Base-by-base conservation (phyloP, 1,284 basidiomycete species). In the Puccinia coronata region DNA sequence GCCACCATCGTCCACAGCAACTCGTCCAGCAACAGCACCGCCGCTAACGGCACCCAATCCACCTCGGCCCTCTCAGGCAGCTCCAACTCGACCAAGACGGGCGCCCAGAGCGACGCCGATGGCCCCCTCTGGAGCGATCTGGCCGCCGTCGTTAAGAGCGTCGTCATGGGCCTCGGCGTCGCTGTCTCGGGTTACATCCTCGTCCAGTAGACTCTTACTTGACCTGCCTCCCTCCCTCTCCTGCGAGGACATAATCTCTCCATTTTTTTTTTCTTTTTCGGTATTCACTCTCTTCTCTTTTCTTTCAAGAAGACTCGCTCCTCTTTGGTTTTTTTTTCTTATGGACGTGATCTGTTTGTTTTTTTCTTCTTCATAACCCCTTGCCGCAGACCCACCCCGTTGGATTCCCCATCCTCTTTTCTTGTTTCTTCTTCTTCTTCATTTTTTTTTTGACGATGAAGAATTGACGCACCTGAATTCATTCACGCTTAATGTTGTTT, bases 91-190 rank as follows among this genome's bases (percentile, higher is more conserved):
- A 16, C 43, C n/a, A 49, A 70, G 69, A 16, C 23, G 8, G 49
- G 14, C 31, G 69, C 69, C 43, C 36, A 49, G 9, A 70, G 69
- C 43, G 69, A 70, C 34, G 69, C 69, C 25, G 41, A 53, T 51
- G 43, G 69, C 16, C 49, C 49, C n/a, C 28, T 53, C 34, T 53
- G 49, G 49, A 70, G 31, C 25, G 31, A 70, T 43, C 31, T 49
- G 25, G 69, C 69, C 43, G 49, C 16, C 18, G 31, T 34, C 4
- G 69, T 70, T 4, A 70, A 70, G 34, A 70, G 69, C 31, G 14
- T 70, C n/a, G 69, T 70, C 28, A 70, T 53, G 49, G 69, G 69
- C n/a, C 49, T 70, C 14, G 69, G 69, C n/a, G 41, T 70, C 20
- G 69, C 69, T 28, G 14, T 70, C 69, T 70, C 43, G 23, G 69